phyloP scores from a whole-genome alignment of 129 eudicot genomes.

The Glebionis coronaria region DNA sequence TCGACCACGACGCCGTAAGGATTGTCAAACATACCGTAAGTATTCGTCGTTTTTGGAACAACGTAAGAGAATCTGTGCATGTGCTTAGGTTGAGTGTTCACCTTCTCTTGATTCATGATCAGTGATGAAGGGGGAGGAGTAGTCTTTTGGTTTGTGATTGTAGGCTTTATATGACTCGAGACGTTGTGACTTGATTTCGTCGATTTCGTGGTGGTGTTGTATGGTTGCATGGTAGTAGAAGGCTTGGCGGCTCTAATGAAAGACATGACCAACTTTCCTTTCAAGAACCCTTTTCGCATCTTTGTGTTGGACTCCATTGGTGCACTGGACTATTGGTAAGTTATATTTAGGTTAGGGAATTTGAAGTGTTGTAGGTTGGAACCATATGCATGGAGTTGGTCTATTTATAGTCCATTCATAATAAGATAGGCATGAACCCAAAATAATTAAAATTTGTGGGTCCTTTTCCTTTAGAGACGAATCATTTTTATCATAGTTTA shows the following conservation, averaged over 20 bases:
- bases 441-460: slow-evolving; percentile 16
- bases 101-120: slow-evolving; percentile 63
- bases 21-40: slow-evolving; percentile 39
- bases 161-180: slow-evolving; percentile 10
- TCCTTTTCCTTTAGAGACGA: slow-evolving; percentile 23
- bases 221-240: slow-evolving; percentile 25
- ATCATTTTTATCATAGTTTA: slow-evolving; percentile 33
- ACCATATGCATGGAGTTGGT: slow-evolving; percentile 3
- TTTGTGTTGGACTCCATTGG: slow-evolving; percentile 55
- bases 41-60: slow-evolving; percentile 27
- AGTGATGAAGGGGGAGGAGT: slow-evolving; percentile 28
- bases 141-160: slow-evolving; percentile 26
- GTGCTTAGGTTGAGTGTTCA: slow-evolving; percentile 35
- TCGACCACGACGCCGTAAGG: slow-evolving; percentile 52
- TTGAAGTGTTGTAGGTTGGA: slow-evolving; percentile 22
- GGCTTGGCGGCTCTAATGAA: slow-evolving; percentile 44
- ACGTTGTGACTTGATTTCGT: slow-evolving; percentile 16
- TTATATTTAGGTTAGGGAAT: background rate
- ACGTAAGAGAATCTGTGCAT: slow-evolving; percentile 50
- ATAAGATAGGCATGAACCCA: slow-evolving; percentile 31
- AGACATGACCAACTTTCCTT: slow-evolving; percentile 45
- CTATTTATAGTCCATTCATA: slow-evolving; percentile 21
- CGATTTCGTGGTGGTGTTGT: slow-evolving; percentile 25
- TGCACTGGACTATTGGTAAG: background rate
- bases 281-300: slow-evolving; percentile 53